Base-by-base conservation (phyloP, 2,329 filamentous ascomycete genomes). In the Ascochyta viciae-villosae region DNA sequence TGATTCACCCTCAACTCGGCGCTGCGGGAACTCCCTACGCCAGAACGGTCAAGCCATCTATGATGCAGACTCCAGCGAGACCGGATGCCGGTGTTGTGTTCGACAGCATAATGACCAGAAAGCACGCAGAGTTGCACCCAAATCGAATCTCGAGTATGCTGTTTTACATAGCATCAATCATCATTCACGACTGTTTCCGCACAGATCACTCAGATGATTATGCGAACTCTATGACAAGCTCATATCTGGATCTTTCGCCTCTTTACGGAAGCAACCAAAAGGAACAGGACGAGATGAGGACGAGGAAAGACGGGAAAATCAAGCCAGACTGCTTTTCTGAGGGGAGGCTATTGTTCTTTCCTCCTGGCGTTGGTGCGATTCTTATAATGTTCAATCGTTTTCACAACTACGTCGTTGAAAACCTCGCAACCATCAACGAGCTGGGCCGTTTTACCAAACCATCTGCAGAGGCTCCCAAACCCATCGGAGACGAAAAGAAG, bases 391-490 rank as follows among this genome's bases (percentile, higher is more conserved):
- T 89, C 79, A 84, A 83, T 54, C 77, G 80, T 22, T 96, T 96
- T 77, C 94, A 97, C 77, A 97, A 98, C 76, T 84, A 95, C 62
- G 86, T 92, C 0, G 92, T 90, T 1, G 84, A 87, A 50, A 89
- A 94, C 58, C 80, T 97, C 16, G 90, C 90, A 0, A 78, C 83
- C n/a, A 94, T 97, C 75, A 96, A 97, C 67, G 93, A 97, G 66
- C 85, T 86, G 40, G 87, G 87, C 15, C 85, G 90, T 22, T 97
- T 96, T 76, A 85, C 82, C 0, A 87, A 86, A 57, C 91, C 91
- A 0, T 68, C 78, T 0, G 38, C 65, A 5, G 58, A 66, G 13
- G 48, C 50, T 16, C 68, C 68, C n/a, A 57, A 65, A 15, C 48
- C 68, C 3, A 56, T 60, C 1, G 64, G 66, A 2, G 85, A 88